Conservation (phyloP, 192 early-diverging fungal genomes). For the Glomus cerebriforme region DNA sequence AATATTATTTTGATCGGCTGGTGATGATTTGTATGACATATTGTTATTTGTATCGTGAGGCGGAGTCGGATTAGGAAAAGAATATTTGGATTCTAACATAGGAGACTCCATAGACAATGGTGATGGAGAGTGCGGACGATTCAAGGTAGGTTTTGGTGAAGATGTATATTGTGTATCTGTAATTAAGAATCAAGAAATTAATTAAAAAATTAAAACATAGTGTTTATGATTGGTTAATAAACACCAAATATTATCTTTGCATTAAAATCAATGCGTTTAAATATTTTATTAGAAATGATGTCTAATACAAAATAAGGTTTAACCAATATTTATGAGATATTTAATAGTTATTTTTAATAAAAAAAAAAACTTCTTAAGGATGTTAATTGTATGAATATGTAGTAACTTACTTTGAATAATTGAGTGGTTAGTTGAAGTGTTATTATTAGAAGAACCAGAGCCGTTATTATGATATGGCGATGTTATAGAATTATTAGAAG, state of each 20-base stretch:
- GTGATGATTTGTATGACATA: conserved; percentile 13
- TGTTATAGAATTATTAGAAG: not conserved
- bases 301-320: too few relatives aligned
- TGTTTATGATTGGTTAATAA: not conserved
- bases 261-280: too few relatives aligned
- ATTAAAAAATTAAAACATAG: not conserved
- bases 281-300: too few relatives aligned
- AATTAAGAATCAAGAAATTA: not conserved
- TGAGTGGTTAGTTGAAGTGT: not conserved
- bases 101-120: conserved; percentile 9
- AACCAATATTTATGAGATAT: too few relatives aligned
- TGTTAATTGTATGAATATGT: not conserved
- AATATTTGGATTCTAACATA: conserved; percentile 17
- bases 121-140: conserved; percentile 1
- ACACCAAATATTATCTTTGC: too few relatives aligned
- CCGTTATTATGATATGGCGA: conserved; percentile 5
- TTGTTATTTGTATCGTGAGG: not conserved
- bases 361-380: not conserved
- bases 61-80: conserved; percentile 20
- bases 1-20: not conserved
- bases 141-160: not conserved
- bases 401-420: not conserved
- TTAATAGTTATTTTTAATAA: too few relatives aligned
- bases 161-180: not conserved
- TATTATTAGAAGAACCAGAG: not conserved